Base-by-base conservation (phyloP, 805 yeast species). In the Ogataea wickerhamii region DNA sequence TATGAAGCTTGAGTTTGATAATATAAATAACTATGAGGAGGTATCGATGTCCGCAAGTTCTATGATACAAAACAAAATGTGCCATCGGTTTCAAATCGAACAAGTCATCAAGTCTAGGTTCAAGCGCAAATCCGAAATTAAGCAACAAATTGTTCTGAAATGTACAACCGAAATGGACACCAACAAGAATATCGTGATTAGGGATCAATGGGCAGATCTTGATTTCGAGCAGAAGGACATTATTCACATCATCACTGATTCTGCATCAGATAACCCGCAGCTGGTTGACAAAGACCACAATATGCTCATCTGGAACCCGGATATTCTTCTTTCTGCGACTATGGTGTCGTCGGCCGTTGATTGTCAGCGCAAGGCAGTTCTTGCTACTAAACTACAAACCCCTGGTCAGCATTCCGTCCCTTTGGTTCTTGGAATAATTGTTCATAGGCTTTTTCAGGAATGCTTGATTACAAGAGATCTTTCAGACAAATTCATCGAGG, bases 231-330 rank as follows among this genome's bases (percentile, higher is more conserved):
- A 54, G 1, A 71, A 70, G 5, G 89, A 83, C 54, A 68, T 83
- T 0, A 67, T 84, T 13, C 86, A 84, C 57, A 60, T 83, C 4
- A 67, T 84, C 8, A 72, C 80, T 4, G 70, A 59, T 4, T 29
- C 43, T 3, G 18, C 34, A 10, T 29, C 36, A 13, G 43, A 30
- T 3, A 60, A 57, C 28, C 70, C 72, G 1, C 60, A 58, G 14
- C 45, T 79, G 3, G 71, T 82, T 6, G 85, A 81, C 47, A 67
- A 70, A 32, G 71, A 73, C 41, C 61, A 70, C 23, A 78, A 82
- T 48, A 56, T 88, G n/a, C 60, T 89, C 20, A 71, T 91, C 16
- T 73, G 93, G 73, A 76, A 84, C 47, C 98, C 98, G 0, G 98
- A 93, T 55, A 62, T 76, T 4, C 61, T 93, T 10, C 63, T 91